Evolutionary conservation across 306 rosid genomes (phyloP), one percentile per base, ranked within the genome.

Genomic region (Sindora glabra): DNA sequence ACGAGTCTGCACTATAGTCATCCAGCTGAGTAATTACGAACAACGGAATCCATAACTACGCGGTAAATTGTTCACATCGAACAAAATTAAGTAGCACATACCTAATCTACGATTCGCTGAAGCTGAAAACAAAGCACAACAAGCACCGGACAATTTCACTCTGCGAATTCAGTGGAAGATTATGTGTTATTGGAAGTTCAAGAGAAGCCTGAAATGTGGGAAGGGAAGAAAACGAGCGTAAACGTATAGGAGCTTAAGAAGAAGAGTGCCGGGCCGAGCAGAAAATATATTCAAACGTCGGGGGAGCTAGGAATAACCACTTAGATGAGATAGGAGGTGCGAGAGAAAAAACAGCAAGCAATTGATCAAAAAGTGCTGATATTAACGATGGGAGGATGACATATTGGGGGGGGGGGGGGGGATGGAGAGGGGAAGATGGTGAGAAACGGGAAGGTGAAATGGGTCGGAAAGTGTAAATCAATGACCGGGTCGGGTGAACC

Each of bases 1-100:
- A 62, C 37, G 14, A 44, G 41, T 53, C 77, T 45, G 69, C 77
- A 39, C 62, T 18, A 15, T 70, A 37, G 54, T 19, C 30, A 62
- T 59, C 22, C 21, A 14, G 30, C 37, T 7, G 24, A 36, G 19
- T 13, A n/a, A 30, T 27, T 26, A 66, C 5, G 8, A 29, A 29
- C 34, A 4, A 29, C 8, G 19, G n/a, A n/a, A n/a, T n/a, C n/a
- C n/a, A 48, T 22, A 50, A 40, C 29, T 44, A 55, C 13, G 32
- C n/a, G 57, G 18, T 34, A 37, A 56, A 34, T 19, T 16, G 19
- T 49, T 56, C 14, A 30, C 33, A 64, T 32, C n/a, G n/a, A 64
- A 30, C n/a, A 59, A 27, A 29, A 29, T 22, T 16, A 59, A 57
- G 26, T 30, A 38, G 32, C 33, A 23, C 63, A 41, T 57, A 58